Evolutionary conservation across 768 basidiomycete species (phyloP).

Genomic region (Lactarius indigo): DNA sequence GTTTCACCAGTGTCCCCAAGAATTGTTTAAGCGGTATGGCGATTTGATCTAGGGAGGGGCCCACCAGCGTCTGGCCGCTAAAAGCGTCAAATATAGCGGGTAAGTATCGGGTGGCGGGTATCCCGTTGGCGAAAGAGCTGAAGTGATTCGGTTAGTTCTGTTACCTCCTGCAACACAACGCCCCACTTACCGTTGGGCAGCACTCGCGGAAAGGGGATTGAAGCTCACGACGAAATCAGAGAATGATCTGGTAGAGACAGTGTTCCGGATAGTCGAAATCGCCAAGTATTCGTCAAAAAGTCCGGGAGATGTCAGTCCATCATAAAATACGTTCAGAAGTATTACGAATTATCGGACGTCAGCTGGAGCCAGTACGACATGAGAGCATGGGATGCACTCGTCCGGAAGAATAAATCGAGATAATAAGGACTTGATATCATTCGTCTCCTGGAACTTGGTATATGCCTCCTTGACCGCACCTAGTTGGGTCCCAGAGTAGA

Average conservation of each 20-base stretch:
- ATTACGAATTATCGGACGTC: background rate
- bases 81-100: background rate
- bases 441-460: background rate
- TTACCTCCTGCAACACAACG: background rate
- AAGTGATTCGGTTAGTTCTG: background rate
- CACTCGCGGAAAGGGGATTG: background rate
- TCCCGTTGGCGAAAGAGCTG: background rate
- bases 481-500: background rate
- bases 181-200: background rate
- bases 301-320: slow-evolving; percentile 20
- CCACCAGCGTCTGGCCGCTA: background rate
- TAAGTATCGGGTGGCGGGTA: background rate
- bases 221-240: background rate
- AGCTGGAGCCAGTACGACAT: background rate
- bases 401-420: background rate
- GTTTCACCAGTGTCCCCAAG: background rate
- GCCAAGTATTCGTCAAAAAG: slow-evolving; percentile 26
- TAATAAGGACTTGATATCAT: background rate
- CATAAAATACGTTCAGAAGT: slow-evolving; percentile 21
- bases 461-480: background rate
- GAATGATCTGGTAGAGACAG: slow-evolving; percentile 1
- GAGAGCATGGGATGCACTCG: background rate
- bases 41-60: too few species aligned
- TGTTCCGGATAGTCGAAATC: background rate
- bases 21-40: too few species aligned